Evolutionary conservation across 257 asterid species (phyloP).

Genomic region (Nicotiana benthamiana): DNA sequence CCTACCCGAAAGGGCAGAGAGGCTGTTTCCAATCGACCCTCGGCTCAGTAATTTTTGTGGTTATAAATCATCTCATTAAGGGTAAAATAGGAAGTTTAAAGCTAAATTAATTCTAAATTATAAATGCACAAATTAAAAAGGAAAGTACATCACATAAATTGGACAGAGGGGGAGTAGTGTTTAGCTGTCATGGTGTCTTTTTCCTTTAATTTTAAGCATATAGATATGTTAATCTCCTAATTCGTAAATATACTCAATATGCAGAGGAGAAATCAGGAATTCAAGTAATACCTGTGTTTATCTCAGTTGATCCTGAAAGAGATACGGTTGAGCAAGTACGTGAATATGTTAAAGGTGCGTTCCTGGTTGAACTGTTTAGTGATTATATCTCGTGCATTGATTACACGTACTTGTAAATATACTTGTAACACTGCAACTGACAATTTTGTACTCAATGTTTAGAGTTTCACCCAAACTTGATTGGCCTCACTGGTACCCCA

Average conservation of each 20-base stretch:
- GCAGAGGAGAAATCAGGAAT: conserved; percentile 71
- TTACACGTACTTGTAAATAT: background rate
- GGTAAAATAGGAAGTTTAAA: no score
- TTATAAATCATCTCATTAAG: no score
- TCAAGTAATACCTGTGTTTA: conserved; percentile 76
- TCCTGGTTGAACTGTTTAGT: background rate
- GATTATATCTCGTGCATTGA: background rate
- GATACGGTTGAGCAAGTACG: conserved; percentile 83
- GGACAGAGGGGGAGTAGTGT: background rate
- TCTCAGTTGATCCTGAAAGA: conserved; percentile 95
- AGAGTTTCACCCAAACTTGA: conserved; percentile 87
- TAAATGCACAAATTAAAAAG: no score
- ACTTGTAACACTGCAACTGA: background rate
- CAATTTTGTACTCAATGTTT: conserved; percentile 8
- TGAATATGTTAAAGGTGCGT: conserved; percentile 79
- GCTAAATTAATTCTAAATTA: no score
- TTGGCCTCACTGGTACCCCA: conserved; percentile 74
- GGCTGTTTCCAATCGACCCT: no score
- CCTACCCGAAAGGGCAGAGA: no score
- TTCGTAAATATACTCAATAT: conserved; percentile 4
- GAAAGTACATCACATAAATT: no score
- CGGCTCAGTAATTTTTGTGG: background rate
- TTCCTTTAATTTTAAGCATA: background rate
- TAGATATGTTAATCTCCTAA: background rate
- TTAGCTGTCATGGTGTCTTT: background rate